Evolutionary conservation across 2,329 filamentous ascomycete species (phyloP).

Genomic region (Helotiales sp.): DNA sequence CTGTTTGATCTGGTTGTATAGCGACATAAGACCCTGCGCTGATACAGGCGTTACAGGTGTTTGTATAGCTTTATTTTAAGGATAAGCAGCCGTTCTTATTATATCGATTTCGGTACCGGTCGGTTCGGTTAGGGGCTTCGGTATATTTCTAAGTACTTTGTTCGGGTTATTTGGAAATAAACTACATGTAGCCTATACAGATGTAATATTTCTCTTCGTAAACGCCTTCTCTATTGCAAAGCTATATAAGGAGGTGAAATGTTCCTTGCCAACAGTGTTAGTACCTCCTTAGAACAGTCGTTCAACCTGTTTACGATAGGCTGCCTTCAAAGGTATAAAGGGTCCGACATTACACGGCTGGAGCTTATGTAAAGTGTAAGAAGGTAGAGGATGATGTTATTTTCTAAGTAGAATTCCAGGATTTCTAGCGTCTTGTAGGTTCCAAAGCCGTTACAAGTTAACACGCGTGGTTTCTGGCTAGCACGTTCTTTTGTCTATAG

Average conservation of each 20-base stretch:
- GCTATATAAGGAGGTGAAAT: constrained; percentile 26
- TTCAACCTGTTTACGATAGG: constrained; percentile 30
- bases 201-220: constrained; percentile 32
- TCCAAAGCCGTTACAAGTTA: constrained; percentile 38
- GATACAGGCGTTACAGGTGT: constrained; percentile 14
- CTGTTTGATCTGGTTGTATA: constrained; percentile 27
- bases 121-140: constrained; percentile 4
- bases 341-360: constrained; percentile 30
- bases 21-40: constrained; percentile 19
- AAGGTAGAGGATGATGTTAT: constrained; percentile 29
- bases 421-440: constrained; percentile 38
- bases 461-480: constrained; percentile 33
- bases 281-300: constrained; percentile 25
- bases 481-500: constrained; percentile 35
- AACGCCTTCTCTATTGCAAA: constrained; percentile 20
- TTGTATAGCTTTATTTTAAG: constrained; percentile 14
- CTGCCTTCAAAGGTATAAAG: constrained; percentile 28
- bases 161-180: constrained; percentile 18
- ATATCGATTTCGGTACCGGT: not conserved
- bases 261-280: constrained; percentile 26
- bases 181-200: constrained; percentile 25
- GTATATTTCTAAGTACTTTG: constrained; percentile 15
- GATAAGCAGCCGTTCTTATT: constrained; percentile 2
- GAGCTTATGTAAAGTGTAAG: constrained; percentile 27
- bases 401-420: constrained; percentile 30